Base-by-base conservation (phyloP, 2,329 filamentous ascomycete genomes). In the Aulographum hederae region DNA sequence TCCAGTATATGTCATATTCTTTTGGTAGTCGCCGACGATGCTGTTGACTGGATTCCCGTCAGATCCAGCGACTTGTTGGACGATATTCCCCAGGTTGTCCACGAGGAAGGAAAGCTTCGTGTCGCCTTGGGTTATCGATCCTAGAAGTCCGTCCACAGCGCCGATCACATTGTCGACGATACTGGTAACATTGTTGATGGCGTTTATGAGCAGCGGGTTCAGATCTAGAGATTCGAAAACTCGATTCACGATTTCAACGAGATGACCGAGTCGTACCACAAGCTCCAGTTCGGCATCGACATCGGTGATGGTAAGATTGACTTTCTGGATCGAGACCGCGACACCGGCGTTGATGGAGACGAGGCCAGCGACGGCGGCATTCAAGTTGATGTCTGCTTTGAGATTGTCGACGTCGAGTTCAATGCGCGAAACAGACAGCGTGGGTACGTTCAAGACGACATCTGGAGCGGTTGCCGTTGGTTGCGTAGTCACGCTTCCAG, bases 71-170 rank as follows among this genome's bases (percentile, higher is more conserved):
- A 70, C 65, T 41, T 72, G 61, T 42, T 72, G 67, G 2, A 73
- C 65, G 38, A 73, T 72, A 40, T 73, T 72, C 21, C 69, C 69
- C 2, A 73, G 54, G 41, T 73, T 72, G 44, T 72, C 68, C 37
- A 73, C 56, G 25, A 69, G 38, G 52, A 69, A 69, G 38, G 61
- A 63, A 28, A 70, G 54, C 13, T 54, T 62, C 6, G 52, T 63
- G 38, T 61, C 61, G 31, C 66, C 65, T 38, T 69, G 63, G 2
- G 66, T 64, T 38, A 73, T 65, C 14, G 61, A 63, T 6, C 68
- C 69, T 3, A 73, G 57, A 19, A 73, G 51, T 0, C 68, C 67
- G 41, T 68, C 68, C 1, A 72, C 66, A 0, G 57, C 65, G 16
- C 65, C 67, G 8, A 72, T 56, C 5, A 70, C 65, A 4, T 56